Evolutionary conservation across 129 eudicot genomes (phyloP).

Genomic region (Tagetes erecta): DNA sequence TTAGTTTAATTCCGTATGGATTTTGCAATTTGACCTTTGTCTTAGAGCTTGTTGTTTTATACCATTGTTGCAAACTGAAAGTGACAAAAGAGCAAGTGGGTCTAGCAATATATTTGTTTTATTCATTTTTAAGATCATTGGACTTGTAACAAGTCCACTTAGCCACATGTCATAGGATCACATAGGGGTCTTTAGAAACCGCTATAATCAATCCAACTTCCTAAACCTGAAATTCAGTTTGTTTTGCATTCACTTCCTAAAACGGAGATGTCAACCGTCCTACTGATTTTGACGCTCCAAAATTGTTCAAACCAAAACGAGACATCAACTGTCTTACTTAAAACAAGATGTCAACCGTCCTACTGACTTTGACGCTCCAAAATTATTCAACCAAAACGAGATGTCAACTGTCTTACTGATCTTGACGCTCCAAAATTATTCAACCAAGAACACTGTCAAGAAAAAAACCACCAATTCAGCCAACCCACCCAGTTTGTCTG

Average conservation of each 20-base stretch:
- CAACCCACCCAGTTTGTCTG: background rate
- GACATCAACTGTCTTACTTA: too few relatives aligned
- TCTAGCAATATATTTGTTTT: background rate
- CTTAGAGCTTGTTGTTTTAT: conserved; percentile 20
- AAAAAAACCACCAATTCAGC: background rate
- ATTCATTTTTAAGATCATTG: too few relatives aligned
- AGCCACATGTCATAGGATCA: too few relatives aligned
- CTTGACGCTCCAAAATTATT: too few relatives aligned
- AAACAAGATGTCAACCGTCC: background rate
- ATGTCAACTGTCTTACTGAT: too few relatives aligned
- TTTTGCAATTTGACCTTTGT: background rate
- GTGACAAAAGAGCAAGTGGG: background rate
- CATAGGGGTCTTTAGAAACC: too few relatives aligned
- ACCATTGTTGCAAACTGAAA: background rate
- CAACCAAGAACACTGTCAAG: too few relatives aligned
- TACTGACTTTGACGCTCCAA: background rate
- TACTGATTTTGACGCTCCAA: background rate
- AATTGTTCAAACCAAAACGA: background rate
- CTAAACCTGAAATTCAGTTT: too few relatives aligned
- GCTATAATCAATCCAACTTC: too few relatives aligned
- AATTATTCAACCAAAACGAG: background rate
- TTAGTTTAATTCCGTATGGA: too few relatives aligned
- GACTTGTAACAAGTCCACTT: too few relatives aligned
- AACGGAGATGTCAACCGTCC: background rate
- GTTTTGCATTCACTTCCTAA: too few relatives aligned